Evolutionary conservation across 2,329 filamentous ascomycete species (phyloP), one percentile per base, ranked within the genome.

Genomic region (Claviceps monticola): DNA sequence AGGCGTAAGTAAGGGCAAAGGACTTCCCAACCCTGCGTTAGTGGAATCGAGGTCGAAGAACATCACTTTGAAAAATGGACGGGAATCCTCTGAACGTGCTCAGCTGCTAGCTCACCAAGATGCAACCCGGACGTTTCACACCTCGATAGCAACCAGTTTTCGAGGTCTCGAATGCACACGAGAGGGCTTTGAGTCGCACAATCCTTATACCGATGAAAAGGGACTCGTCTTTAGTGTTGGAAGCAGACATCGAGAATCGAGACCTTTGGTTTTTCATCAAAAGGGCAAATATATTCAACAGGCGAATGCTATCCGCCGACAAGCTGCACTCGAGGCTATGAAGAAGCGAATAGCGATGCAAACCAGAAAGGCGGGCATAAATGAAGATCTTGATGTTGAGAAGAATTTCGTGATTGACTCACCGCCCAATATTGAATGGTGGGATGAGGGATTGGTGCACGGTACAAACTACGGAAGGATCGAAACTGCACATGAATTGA

Each of bases 281-380:
- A 94, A 95, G 66, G 93, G 93, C 50, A 97, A 97, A 75, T 97
- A 95, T 63, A 95, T 97, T 54, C 84, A 89, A 57, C 91, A 97
- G 68, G 93, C 87, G 7, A 91, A 88, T 65, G 90, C 90, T 52
- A 72, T 96, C 50, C 83, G 93, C 56, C 80, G 88, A 54, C 90
- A 96, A 68, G 88, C 85, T 43, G 84, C 86, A 49, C 74, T 98
- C 29, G 94, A 98, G 72, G 84, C 84, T 56, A 91, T 98, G 82
- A 97, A 97, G 69, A 90, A 85, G 72, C 80, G 86, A 52, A 94
- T 98, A 58, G 91, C 91, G 1, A 86, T 85, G 58, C 83, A 88
- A 59, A 86, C 89, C 11, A 80, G 90, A 54, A 91, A 89, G 65
- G 88, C 86, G n/a, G 90, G 89, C 46, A 87, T 97, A 56, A 91